phyloP scores from a whole-genome alignment of 208 protist genomes.

The Crithidia sp. region DNA sequence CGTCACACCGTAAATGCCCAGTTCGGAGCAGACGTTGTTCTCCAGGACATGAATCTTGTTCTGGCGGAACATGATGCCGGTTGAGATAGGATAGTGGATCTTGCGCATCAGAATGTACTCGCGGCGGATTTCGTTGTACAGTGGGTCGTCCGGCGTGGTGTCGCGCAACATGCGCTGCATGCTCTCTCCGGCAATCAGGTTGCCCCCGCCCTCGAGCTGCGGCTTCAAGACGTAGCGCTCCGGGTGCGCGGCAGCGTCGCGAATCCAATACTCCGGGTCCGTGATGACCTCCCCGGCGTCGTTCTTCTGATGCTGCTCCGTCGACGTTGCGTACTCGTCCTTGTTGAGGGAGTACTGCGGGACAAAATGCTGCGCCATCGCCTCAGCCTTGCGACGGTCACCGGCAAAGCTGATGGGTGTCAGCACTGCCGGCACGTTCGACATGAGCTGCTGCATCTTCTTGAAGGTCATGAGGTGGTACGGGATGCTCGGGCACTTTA shows the following conservation, averaged over 20 bases:
- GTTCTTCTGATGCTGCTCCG: constrained; percentile 16
- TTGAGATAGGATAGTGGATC: constrained; percentile 68
- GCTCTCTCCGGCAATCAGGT: constrained; percentile 82
- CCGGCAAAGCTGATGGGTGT: constrained; percentile 60
- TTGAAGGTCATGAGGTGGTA: constrained; percentile 96
- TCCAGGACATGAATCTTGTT: constrained; percentile 57
- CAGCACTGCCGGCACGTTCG: constrained; percentile 68
- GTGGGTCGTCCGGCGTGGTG: constrained; percentile 25
- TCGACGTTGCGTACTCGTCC: constrained; percentile 45
- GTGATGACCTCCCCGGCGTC: constrained; percentile 10
- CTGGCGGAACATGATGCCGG: constrained; percentile 62
- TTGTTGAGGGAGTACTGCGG: constrained; percentile 90
- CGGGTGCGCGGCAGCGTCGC: constrained; percentile 66
- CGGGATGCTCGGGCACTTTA: constrained; percentile 95
- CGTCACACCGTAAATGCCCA: constrained; percentile 88
- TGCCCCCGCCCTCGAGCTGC: constrained; percentile 96
- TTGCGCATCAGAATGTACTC: constrained; percentile 93
- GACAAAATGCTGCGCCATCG: constrained; percentile 77
- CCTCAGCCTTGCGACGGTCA: constrained; percentile 48
- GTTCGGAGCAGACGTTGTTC: constrained; percentile 80
- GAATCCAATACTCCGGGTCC: constrained; percentile 68
- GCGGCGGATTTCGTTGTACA: constrained; percentile 59
- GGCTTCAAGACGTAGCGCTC: constrained; percentile 95
- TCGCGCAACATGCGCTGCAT: constrained; percentile 67
- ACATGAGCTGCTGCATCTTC: constrained; percentile 95